phyloP scores from a whole-genome alignment of 306 rosid species.

The Prunus kanzakura region DNA sequence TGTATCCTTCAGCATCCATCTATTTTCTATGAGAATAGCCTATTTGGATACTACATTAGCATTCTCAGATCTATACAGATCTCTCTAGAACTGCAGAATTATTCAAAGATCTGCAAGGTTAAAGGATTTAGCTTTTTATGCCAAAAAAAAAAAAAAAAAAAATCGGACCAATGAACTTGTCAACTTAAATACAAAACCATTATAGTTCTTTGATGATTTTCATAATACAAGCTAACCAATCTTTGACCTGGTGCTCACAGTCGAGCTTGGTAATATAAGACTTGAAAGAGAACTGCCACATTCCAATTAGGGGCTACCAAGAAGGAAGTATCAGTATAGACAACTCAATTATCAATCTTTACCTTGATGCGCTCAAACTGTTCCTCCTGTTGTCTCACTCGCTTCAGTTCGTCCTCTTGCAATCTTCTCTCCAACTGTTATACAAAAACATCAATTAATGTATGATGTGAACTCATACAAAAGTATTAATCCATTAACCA shows the following conservation, averaged over 20 bases:
- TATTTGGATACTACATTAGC: no score
- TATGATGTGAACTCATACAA: conserved; percentile 1
- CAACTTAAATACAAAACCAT: no score
- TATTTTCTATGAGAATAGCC: neutral
- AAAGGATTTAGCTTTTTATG: no score
- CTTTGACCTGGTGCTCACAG: no score
- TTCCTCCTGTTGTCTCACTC: conserved; percentile 95
- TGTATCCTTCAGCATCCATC: no score
- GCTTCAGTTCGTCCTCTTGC: conserved; percentile 90
- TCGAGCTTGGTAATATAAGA: neutral
- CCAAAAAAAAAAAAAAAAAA: no score
- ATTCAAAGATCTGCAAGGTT: no score
- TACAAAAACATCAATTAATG: conserved; percentile 20
- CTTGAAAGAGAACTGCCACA: neutral
- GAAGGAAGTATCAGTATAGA: neutral
- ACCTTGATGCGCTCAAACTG: conserved; percentile 91
- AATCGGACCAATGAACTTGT: no score
- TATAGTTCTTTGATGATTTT: no score
- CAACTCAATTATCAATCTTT: conserved; percentile 18
- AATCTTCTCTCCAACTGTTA: conserved; percentile 90
- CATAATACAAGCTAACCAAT: no score
- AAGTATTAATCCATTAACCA: conserved; percentile 11
- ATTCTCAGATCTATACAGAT: no score
- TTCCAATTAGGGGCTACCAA: neutral
- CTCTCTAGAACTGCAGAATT: no score